A percentile compares a stretch with the other conserved stretches of the same genome.
Conservation (phyloP, 106 monocot species). For the Hemerocallis citrina region DNA sequence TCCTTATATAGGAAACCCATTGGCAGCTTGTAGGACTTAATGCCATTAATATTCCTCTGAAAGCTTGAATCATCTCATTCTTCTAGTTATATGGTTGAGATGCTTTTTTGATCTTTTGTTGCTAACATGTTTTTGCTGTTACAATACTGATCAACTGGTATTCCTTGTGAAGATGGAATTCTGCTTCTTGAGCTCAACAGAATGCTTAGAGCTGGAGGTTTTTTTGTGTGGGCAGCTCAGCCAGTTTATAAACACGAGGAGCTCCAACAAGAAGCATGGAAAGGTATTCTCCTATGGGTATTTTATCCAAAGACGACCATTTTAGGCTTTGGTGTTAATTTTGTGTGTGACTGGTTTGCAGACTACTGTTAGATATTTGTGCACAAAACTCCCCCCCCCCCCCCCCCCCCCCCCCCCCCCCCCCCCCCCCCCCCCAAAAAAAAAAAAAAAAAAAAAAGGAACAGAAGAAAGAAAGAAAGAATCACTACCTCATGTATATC, state of each 20-base stretch:
- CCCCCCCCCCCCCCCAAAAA: no score
- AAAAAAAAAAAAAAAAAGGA: no score
- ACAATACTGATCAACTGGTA: neutral
- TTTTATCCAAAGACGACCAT: neutral
- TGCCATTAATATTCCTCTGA: neutral
- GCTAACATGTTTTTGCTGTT: neutral
- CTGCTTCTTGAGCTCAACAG: slow-evolving; percentile 86
- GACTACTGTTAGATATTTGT: neutral
- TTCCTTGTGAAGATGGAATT: slow-evolving; percentile 62
- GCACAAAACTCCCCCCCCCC: no score
- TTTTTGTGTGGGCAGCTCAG: slow-evolving; percentile 96
- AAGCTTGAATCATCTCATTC: neutral
- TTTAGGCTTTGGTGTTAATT: neutral
- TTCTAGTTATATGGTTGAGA: neutral
- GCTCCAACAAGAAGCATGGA: slow-evolving; percentile 79
- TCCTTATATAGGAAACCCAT: no score
- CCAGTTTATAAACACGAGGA: slow-evolving; percentile 99
- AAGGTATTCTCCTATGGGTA: slow-evolving; percentile 33
- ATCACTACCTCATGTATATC: no score
- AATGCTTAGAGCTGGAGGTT: slow-evolving; percentile 95
- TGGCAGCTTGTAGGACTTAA: neutral
- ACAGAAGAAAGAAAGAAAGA: no score
- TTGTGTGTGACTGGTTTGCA: neutral
- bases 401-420: no score
- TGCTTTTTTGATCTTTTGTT: neutral